These are phyloP conservation scores for Clitopilus hobsonii DNA, from an alignment of 768 basidiomycete genomes.

Conservation along the genomic window DNA sequence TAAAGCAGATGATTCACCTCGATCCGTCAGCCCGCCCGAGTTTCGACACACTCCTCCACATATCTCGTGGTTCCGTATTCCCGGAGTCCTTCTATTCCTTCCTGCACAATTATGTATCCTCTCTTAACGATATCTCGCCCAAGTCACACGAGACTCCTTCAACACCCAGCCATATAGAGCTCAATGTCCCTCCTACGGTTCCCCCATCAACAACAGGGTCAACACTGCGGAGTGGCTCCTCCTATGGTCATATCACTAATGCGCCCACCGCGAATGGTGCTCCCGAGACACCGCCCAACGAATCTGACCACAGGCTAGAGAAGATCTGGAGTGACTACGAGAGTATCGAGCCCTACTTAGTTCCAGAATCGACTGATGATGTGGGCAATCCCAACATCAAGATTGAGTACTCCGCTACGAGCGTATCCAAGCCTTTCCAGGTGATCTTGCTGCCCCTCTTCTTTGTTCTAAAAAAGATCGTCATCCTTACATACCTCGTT, in stretches of 20 bases:
- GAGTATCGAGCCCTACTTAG: slow-evolving; percentile 68
- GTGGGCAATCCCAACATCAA: slow-evolving; percentile 51
- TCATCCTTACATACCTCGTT: not conserved
- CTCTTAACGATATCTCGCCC: slow-evolving; percentile 62
- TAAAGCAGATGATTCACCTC: slow-evolving; percentile 86
- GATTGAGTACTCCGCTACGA: slow-evolving; percentile 36
- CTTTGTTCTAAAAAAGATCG: not conserved
- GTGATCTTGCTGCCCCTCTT: slow-evolving; percentile 25
- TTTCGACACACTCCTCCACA: slow-evolving; percentile 75
- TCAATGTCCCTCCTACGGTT: slow-evolving; percentile 17
- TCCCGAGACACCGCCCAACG: slow-evolving; percentile 53
- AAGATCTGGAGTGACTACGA: slow-evolving; percentile 86
- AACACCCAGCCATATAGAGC: slow-evolving; percentile 23
- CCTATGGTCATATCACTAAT: slow-evolving; percentile 16
- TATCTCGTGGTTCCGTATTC: slow-evolving; percentile 73
- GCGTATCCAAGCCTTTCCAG: slow-evolving; percentile 53
- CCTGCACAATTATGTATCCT: slow-evolving; percentile 83
- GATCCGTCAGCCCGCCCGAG: slow-evolving; percentile 74
- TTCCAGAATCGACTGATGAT: slow-evolving; percentile 40
- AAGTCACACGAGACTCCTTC: slow-evolving; percentile 31
- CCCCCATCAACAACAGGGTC: slow-evolving; percentile 29
- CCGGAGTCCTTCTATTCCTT: slow-evolving; percentile 95
- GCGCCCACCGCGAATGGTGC: slow-evolving; percentile 21
- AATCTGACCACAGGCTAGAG: slow-evolving; percentile 84
- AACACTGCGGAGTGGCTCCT: slow-evolving; percentile 25